phyloP scores from a whole-genome alignment of 768 basidiomycete species.

The Porpolomopsis calyptriformis region DNA sequence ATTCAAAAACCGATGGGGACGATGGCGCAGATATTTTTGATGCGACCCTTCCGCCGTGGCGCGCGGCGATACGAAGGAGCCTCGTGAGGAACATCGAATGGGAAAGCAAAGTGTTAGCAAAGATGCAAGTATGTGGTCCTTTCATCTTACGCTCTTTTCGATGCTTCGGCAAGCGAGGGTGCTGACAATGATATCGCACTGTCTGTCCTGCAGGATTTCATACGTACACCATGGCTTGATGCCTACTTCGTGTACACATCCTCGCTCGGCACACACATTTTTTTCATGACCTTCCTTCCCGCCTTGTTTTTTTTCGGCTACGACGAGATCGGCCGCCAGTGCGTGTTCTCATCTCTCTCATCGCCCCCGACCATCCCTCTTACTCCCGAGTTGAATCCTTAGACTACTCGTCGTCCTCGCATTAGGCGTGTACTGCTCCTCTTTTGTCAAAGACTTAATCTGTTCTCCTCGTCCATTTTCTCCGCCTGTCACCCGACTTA shows the following conservation, averaged over 20 bases:
- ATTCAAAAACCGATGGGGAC: not conserved
- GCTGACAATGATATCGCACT: too few species aligned
- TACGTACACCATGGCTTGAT: conserved; percentile 62
- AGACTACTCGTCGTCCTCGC: conserved; percentile 64
- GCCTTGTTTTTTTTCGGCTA: conserved; percentile 84
- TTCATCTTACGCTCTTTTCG: too few species aligned
- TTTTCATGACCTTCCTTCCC: conserved; percentile 87
- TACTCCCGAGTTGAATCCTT: not conserved
- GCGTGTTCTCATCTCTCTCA: conserved; percentile 22
- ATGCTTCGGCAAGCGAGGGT: too few species aligned
- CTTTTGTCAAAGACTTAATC: conserved; percentile 79
- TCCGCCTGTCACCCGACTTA: conserved; percentile 83
- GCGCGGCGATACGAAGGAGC: conserved; percentile 44
- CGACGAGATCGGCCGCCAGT: conserved; percentile 63
- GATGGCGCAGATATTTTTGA: conserved; percentile 45
- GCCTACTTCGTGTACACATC: conserved; percentile 78
- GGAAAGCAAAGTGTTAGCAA: conserved; percentile 54
- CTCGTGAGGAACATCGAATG: conserved; percentile 43
- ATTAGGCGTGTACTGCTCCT: conserved; percentile 77
- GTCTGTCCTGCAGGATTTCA: conserved; percentile 40
- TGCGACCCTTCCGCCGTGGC: conserved; percentile 52
- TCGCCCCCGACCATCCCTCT: not conserved
- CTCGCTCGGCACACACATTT: conserved; percentile 74
- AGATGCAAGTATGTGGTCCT: conserved; percentile 58
- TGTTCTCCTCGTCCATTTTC: conserved; percentile 86